A percentile compares a stretch with the other conserved stretches of the same genome.
These are phyloP conservation scores for Mortierella sp. DNA, from an alignment of 371 early-diverging fungal genomes.

Conservation along the genomic window DNA sequence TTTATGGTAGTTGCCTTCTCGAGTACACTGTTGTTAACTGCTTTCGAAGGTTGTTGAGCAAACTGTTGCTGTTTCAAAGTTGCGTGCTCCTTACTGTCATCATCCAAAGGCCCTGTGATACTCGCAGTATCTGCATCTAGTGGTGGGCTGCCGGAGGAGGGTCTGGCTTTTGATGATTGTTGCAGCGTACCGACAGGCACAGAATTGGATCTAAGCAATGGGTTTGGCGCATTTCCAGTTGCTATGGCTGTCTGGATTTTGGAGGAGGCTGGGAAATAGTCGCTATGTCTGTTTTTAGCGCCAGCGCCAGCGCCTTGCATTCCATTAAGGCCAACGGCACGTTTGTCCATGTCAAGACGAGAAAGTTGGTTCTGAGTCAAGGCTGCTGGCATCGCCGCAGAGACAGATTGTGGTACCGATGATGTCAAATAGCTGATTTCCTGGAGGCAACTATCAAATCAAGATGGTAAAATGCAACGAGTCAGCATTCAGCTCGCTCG, in stretches of 20 bases:
- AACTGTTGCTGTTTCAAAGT: slow-evolving; percentile 28
- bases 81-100: slow-evolving; percentile 7
- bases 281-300: slow-evolving; percentile 40
- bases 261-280: slow-evolving; percentile 37
- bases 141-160: slow-evolving; percentile 14
- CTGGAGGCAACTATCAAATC: slow-evolving; percentile 66
- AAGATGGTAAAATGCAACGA: not conserved
- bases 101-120: slow-evolving; percentile 7
- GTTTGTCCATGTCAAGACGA: slow-evolving; percentile 37
- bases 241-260: not conserved
- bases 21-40: not conserved
- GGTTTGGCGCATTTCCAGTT: slow-evolving; percentile 16
- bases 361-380: slow-evolving; percentile 19
- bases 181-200: slow-evolving; percentile 37
- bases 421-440: slow-evolving; percentile 73
- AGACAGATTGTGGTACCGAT: slow-evolving; percentile 45
- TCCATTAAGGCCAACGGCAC: slow-evolving; percentile 31
- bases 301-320: slow-evolving; percentile 16
- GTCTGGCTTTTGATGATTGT: slow-evolving; percentile 21
- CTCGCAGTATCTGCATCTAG: slow-evolving; percentile 12
- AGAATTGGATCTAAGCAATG: slow-evolving; percentile 44
- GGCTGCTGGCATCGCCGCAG: slow-evolving; percentile 32
- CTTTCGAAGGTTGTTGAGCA: slow-evolving; percentile 14
- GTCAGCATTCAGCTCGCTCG: not conserved
- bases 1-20: not conserved